phyloP scores from a whole-genome alignment of 2,329 filamentous ascomycete species.

The Aspergillus aculeatinus region DNA sequence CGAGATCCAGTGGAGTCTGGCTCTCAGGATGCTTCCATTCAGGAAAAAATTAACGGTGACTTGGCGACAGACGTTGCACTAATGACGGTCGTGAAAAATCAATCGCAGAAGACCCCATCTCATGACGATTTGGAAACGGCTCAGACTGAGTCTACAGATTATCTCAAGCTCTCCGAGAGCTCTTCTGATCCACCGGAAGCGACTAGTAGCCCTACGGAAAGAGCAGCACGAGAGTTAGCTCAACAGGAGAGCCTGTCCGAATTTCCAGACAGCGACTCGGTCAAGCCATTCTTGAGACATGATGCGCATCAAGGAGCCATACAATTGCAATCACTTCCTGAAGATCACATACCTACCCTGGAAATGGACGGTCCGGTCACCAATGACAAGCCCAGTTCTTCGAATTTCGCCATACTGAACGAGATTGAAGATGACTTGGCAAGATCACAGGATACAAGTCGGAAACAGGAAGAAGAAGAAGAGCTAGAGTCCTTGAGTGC shows the following conservation, averaged over 20 bases:
- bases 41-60: neutral
- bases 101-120: neutral
- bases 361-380: neutral
- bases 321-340: neutral
- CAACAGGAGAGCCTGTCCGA: neutral
- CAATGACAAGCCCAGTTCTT: neutral
- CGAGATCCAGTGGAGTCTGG: neutral
- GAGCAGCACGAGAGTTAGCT: neutral
- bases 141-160: neutral
- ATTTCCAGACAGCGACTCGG: neutral
- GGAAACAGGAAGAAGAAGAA: slow-evolving; percentile 25
- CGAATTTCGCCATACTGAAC: neutral
- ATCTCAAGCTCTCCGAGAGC: neutral
- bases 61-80: neutral
- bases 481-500: slow-evolving; percentile 36
- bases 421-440: neutral
- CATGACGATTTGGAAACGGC: neutral
- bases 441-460: slow-evolving; percentile 6
- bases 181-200: neutral
- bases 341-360: neutral
- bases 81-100: neutral
- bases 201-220: neutral
- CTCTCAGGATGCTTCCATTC: no score
- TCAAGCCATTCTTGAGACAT: neutral
- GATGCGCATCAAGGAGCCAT: neutral